Percentiles rank a stretch among this genome's conserved stretches.
These are phyloP conservation scores for Neurospora sp. DNA, from an alignment of 495 filamentous ascomycete genomes.

Conservation along the genomic window DNA sequence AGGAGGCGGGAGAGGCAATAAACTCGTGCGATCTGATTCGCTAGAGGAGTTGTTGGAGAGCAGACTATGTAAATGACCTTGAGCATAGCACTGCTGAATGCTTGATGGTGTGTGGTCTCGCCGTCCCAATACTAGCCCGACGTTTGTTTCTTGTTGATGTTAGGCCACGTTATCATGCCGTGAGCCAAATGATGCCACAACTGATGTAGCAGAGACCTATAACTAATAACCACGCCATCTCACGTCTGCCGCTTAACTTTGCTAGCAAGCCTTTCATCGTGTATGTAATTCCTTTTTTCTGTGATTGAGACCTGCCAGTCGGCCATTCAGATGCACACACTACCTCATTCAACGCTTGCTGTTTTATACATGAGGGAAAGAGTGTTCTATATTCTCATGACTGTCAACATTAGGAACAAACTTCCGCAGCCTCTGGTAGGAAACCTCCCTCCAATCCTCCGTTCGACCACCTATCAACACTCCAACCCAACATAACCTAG, in stretches of 20 bases:
- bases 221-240: background rate
- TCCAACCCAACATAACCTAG: background rate
- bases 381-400: background rate
- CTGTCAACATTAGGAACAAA: background rate
- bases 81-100: background rate
- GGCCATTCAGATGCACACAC: background rate
- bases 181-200: background rate
- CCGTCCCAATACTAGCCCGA: background rate
- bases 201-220: background rate
- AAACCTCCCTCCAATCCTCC: background rate
- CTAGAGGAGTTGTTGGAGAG: background rate
- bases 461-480: background rate
- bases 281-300: background rate
- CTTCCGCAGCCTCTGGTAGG: background rate
- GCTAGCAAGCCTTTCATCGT: background rate
- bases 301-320: background rate
- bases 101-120: background rate
- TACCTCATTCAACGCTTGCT: background rate
- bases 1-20: constrained; percentile 26
- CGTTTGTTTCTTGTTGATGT: background rate
- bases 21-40: background rate
- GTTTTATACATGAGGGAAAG: background rate
- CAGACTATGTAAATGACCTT: background rate
- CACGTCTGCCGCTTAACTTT: background rate
- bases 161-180: background rate